Evolutionary conservation across 1,139 yeast species (phyloP).

Genomic region (Kodamaea sp.): DNA sequence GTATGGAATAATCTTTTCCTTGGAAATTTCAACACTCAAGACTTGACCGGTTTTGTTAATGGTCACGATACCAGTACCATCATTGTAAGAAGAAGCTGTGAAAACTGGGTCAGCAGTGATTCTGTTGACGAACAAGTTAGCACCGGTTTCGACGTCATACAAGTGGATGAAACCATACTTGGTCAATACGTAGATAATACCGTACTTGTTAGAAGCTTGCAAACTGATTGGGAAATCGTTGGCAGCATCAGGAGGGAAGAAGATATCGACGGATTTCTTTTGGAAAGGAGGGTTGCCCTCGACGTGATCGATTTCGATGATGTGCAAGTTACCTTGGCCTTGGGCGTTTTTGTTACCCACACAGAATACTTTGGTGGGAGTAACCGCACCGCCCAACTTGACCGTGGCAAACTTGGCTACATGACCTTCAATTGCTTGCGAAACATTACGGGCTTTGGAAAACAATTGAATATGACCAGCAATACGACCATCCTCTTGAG

Average conservation of each 20-base stretch:
- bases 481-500: constrained; percentile 91
- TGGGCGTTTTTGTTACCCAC: constrained; percentile 86
- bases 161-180: constrained; percentile 96
- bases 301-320: constrained; percentile 94
- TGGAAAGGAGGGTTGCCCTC: constrained; percentile 82
- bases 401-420: constrained; percentile 86
- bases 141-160: constrained; percentile 90
- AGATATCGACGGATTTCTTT: constrained; percentile 89
- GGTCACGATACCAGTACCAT: constrained; percentile 82
- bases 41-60: constrained; percentile 96
- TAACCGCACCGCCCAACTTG: constrained; percentile 68
- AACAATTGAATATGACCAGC: constrained; percentile 96
- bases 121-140: constrained; percentile 92
- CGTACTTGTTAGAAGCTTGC: constrained; percentile 83
- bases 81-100: constrained; percentile 77
- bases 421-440: constrained; percentile 98
- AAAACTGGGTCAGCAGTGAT: constrained; percentile 96
- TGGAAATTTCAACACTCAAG: constrained; percentile 85
- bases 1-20: constrained; percentile 85
- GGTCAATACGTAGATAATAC: constrained; percentile 85
- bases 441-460: constrained; percentile 83
- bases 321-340: constrained; percentile 85
- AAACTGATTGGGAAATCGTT: constrained; percentile 96
- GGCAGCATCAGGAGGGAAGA: constrained; percentile 95
- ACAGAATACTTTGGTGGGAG: constrained; percentile 85